Evolutionary conservation across 176 grass and related monocot species (phyloP), one percentile per base, ranked within the genome.

Genomic region (Lolium perenne): DNA sequence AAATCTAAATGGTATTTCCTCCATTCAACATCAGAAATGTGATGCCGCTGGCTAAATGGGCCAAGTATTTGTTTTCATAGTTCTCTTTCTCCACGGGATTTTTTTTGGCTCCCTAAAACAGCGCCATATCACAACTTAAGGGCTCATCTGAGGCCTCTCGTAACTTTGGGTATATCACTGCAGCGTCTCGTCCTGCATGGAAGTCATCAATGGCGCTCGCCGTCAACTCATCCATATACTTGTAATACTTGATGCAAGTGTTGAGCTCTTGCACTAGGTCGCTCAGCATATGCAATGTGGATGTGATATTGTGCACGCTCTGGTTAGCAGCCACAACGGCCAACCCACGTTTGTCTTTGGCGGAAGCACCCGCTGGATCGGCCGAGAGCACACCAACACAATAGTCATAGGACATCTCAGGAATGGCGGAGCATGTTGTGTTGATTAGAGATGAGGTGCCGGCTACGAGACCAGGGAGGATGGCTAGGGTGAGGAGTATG

Each of bases 401-500:
- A 16, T 25, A 48, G 71, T 74, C 71, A 0, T 74, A 74, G 43
- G 71, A 74, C 45, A 74, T 47, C 3, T 74, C 13, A 74, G 71
- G 43, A 45, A 47, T 48, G 6, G 23, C 6, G 11, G 45, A 74
- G 45, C 71, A 49, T 22, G n/a, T 49, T 25, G 43, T 74, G 71
- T 74, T 74, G 71, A 74, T 74, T 2, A 74, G n/a, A 49, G 71
- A 49, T 25, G 71, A 74, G 71, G 71, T 46, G 43, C 0, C 45
- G 43, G 70, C 41, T 73, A 73, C n/a, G 20, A 73, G 70, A 11
- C 70, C 45, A 48, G 43, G 70, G 70, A 73, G 41, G n/a, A 73
- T 23, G 70, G 10, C 20, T 49, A 74, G n/a, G 71, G 45, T 8
- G n/a, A 74, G 71, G 45, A 74, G 41, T 6, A 43, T 7, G 41